These are phyloP conservation scores for Fusarium sp. DNA, from an alignment of 2,329 filamentous ascomycete genomes.

Conservation along the genomic window DNA sequence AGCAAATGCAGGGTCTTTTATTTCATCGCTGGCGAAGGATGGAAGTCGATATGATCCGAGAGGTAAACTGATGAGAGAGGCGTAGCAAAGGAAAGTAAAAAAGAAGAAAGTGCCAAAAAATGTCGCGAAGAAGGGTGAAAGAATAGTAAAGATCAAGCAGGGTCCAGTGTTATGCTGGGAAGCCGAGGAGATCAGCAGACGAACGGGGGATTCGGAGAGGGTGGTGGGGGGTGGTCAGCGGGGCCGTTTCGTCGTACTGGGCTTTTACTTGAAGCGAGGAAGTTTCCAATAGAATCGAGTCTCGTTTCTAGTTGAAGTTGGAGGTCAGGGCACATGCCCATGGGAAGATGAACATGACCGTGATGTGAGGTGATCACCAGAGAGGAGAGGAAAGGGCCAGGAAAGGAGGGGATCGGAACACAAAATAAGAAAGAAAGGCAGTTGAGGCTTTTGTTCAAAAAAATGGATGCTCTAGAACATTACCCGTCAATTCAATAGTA, in stretches of 20 bases:
- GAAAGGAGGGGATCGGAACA: not conserved
- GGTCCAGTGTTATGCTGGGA: slow-evolving; percentile 28
- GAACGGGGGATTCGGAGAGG: slow-evolving; percentile 36
- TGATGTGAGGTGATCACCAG: slow-evolving; percentile 37
- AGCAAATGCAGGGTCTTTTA: slow-evolving; percentile 34
- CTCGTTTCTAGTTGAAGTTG: slow-evolving; percentile 21
- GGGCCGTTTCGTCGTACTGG: slow-evolving; percentile 38
- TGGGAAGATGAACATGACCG: slow-evolving; percentile 42
- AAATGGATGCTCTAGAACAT: slow-evolving; percentile 29
- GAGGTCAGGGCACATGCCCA: slow-evolving; percentile 43
- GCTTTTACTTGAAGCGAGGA: slow-evolving; percentile 13
- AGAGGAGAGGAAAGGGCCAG: slow-evolving; percentile 2
- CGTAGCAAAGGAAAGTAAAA: slow-evolving; percentile 18
- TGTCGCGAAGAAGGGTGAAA: slow-evolving; percentile 24
- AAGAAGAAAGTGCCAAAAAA: slow-evolving; percentile 16
- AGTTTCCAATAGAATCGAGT: slow-evolving; percentile 18
- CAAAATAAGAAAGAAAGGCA: not conserved
- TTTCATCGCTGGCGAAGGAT: slow-evolving; percentile 41
- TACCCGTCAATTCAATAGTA: slow-evolving; percentile 10
- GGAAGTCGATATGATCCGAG: slow-evolving; percentile 1
- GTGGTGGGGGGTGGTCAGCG: slow-evolving; percentile 43
- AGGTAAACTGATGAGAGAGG: slow-evolving; percentile 4
- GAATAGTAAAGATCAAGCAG: slow-evolving; percentile 7
- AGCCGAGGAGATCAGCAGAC: slow-evolving; percentile 45
- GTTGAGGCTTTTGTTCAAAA: slow-evolving; percentile 22